Base-by-base conservation (phyloP, 2,329 filamentous ascomycete genomes). In the Colletotrichum caudatum region DNA sequence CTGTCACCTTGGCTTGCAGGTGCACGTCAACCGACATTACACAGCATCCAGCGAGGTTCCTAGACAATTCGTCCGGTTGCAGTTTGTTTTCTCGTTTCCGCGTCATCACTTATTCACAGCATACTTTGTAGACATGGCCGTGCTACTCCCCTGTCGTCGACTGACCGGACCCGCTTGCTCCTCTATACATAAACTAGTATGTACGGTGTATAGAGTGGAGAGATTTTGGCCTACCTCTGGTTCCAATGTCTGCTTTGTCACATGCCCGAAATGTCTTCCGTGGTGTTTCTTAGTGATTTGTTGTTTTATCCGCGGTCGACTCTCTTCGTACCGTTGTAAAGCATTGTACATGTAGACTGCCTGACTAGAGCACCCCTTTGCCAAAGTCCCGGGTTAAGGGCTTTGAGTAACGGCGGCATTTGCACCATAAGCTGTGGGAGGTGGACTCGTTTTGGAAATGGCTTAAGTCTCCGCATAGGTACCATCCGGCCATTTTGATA, bases 231-330 rank as follows among this genome's bases (percentile, higher is more conserved):
- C 39, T 39, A 39, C 39, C 58, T 8, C 41, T 56, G 50, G 48
- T 46, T 54, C 53, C 23, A 48, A 56, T 64, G 50, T 64, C n/a
- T 54, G 9, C 20, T 56, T 64, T 48, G 48, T 61, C 44, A n/a
- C 33, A 14, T 26, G n/a, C 46, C 14, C 46, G 12, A 57, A 57
- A 6, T 12, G 11, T 14, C 9, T 48, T 5, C n/a, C 39, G 18
- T 41, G 0, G 35, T 37, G 7, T 37, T 37, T 37, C 35, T 37
- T 39, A 18, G 16, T 41, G 16, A 20, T 44, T 51, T 26, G 7
- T 51, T 14, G 16, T 29, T 51, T 29, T 51, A 4, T 29, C 14
- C 5, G 6, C 48, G 5, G 5, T 7, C 23, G 12, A 5, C 9
- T 18, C 23, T 53, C 26, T 20, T 33, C 16, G 29, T 4, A 29